phyloP scores from a whole-genome alignment of 345 rosid species.

The Sisymbrium altissimum region DNA sequence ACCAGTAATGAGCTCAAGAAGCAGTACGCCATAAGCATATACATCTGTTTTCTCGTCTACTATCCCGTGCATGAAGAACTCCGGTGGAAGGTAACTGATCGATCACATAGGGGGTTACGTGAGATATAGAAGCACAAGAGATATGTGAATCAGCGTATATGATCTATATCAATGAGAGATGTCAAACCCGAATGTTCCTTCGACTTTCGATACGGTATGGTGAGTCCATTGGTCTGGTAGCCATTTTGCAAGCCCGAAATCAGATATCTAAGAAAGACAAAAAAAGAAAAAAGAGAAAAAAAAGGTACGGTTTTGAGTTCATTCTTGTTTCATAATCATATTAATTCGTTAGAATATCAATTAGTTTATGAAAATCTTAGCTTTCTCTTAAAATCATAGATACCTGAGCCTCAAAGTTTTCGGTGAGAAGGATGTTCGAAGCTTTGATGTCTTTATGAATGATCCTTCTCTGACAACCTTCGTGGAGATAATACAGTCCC shows the following conservation, averaged over 20 bases:
- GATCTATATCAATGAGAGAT: background rate
- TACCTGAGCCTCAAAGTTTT: slow-evolving; percentile 88
- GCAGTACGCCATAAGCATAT: slow-evolving; percentile 80
- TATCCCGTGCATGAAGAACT: slow-evolving; percentile 88
- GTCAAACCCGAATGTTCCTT: slow-evolving; percentile 94
- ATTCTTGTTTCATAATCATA: background rate
- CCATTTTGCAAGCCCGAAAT: slow-evolving; percentile 97
- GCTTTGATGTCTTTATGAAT: slow-evolving; percentile 96
- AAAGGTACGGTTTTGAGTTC: background rate
- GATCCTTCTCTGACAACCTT: slow-evolving; percentile 87
- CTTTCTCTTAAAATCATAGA: background rate
- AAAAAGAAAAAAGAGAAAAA: no score
- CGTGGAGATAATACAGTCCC: slow-evolving; percentile 82
- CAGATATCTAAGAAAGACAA: slow-evolving; percentile 71
- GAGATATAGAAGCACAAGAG: background rate
- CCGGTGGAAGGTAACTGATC: slow-evolving; percentile 83
- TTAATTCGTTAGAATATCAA: background rate
- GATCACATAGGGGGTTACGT: background rate
- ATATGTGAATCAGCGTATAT: background rate
- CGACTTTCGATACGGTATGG: slow-evolving; percentile 69
- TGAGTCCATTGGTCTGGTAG: slow-evolving; percentile 92
- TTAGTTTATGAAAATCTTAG: background rate
- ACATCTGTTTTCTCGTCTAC: slow-evolving; percentile 96
- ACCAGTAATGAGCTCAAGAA: slow-evolving; percentile 83
- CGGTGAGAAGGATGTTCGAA: slow-evolving; percentile 74